Evolutionary conservation across 441 rosid genomes (phyloP), one percentile per base, ranked within the genome.

Genomic region (Corymbia calophylla): DNA sequence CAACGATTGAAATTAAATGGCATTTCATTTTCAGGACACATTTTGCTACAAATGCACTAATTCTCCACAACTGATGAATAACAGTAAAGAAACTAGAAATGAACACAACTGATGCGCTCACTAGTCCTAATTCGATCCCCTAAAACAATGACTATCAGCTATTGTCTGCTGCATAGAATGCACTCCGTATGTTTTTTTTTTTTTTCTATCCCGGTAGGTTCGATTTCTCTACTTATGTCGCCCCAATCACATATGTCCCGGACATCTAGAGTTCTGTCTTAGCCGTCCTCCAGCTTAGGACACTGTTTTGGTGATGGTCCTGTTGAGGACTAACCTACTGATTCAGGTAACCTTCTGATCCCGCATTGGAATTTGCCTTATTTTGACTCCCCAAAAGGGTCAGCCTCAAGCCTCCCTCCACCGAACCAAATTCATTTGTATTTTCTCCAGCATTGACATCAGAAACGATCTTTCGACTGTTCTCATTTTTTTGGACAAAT

Each of bases 191-290:
- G n/a, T 39, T 31, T 39, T 31, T 15, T 31, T 39, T 31, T 15
- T 66, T 9, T 25, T 58, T 10, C n/a, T 58, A 58, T 25, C 3
- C 64, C 13, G 25, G 62, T 25, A 58, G 62, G 14, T 58, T 58
- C 62, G 6, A 25, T 58, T 58, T n/a, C 73, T 64, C 35, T n/a
- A n/a, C 73, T 64, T n/a, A n/a, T 64, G 73, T n/a, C 73, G 19
- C 91, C 89, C 60, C 89, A 87, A 55, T 90, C 90, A 92, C 92
- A 92, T 31, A 90, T 88, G 91, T 91, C 93, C 93, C 91, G 88
- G 85, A 89, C 90, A 70, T 91, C 93, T 86, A 87, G 87, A 4
- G 32, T 87, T 58, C 5, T 89, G 80, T 86, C 51, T 58, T 87
- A 88, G 10, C 86, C 86, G 80, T 92, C 91, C 62, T 85, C 86